A percentile compares a stretch with the other conserved stretches of the same genome.
Conservation (phyloP, 2,329 filamentous ascomycete genomes). For the Apiospora arundinis region DNA sequence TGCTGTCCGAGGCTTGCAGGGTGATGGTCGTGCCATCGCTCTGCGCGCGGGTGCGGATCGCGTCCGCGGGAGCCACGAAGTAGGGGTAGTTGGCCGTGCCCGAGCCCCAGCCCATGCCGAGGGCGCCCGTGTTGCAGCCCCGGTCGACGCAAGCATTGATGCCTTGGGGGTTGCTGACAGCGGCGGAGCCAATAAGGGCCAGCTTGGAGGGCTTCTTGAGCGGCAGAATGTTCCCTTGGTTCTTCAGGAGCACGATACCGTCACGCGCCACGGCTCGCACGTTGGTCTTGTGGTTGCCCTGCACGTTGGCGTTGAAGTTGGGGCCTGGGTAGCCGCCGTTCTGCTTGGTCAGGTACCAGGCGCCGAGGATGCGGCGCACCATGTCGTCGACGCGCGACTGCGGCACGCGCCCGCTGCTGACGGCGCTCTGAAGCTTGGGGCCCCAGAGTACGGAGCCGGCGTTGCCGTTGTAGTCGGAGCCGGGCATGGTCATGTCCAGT, state of each 20-base stretch:
- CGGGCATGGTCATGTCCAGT: slow-evolving; percentile 84
- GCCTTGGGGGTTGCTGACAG: slow-evolving; percentile 64
- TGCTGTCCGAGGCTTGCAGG: slow-evolving; percentile 54
- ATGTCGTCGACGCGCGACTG: slow-evolving; percentile 71
- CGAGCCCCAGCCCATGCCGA: slow-evolving; percentile 72
- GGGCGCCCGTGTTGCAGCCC: slow-evolving; percentile 65
- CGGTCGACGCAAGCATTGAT: slow-evolving; percentile 69
- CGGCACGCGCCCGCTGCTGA: slow-evolving; percentile 64
- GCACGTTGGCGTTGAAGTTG: slow-evolving; percentile 61
- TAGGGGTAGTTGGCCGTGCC: slow-evolving; percentile 59
- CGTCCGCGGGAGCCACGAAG: slow-evolving; percentile 58
- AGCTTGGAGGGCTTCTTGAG: slow-evolving; percentile 59
- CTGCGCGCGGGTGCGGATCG: slow-evolving; percentile 52
- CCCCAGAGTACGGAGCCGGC: slow-evolving; percentile 62
- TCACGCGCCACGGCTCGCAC: slow-evolving; percentile 61
- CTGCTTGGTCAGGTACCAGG: slow-evolving; percentile 66
- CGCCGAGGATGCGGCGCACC: slow-evolving; percentile 66
- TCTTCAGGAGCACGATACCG: slow-evolving; percentile 73
- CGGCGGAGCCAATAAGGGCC: slow-evolving; percentile 68
- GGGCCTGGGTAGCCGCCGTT: slow-evolving; percentile 55
- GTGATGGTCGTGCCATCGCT: slow-evolving; percentile 51
- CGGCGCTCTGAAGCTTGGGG: slow-evolving; percentile 55
- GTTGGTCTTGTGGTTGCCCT: slow-evolving; percentile 67
- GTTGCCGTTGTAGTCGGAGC: slow-evolving; percentile 64
- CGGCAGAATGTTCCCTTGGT: slow-evolving; percentile 61